phyloP scores from a whole-genome alignment of 345 rosid genomes.

The Melastoma malabathricum region DNA sequence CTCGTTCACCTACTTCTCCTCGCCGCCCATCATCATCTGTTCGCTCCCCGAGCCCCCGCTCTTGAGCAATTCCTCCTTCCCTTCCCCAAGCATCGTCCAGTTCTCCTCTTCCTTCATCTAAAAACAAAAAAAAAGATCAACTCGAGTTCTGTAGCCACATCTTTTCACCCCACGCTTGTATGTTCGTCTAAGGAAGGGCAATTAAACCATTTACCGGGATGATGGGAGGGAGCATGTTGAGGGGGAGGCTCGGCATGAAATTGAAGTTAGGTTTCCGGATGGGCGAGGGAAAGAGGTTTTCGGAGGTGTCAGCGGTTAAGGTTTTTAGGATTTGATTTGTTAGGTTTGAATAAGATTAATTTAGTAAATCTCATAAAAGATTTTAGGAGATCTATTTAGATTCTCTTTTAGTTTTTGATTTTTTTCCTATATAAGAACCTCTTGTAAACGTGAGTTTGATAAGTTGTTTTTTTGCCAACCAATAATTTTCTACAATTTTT shows the following conservation, averaged over 20 bases:
- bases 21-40: conserved; percentile 20
- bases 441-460: too few relatives aligned
- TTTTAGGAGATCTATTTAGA: too few relatives aligned
- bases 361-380: too few relatives aligned
- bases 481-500: too few relatives aligned
- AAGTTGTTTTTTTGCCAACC: too few relatives aligned
- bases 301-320: too few relatives aligned
- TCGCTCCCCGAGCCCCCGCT: conserved; percentile 79
- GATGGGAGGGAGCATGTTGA: conserved; percentile 44
- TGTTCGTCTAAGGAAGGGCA: background rate
- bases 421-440: too few relatives aligned
- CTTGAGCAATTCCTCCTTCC: conserved; percentile 60
- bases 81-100: conserved; percentile 19
- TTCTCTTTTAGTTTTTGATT: too few relatives aligned
- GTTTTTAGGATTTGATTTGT: too few relatives aligned
- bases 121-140: background rate
- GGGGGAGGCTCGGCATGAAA: conserved; percentile 39
- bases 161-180: background rate
- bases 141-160: background rate
- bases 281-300: conserved; percentile 38
- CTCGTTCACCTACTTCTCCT: conserved; percentile 66
- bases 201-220: conserved; percentile 36
- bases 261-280: conserved; percentile 75
- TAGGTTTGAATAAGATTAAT: too few relatives aligned
- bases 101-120: conserved; percentile 60